phyloP scores from a whole-genome alignment of 1,284 basidiomycete species.

The Fomitiporia mediterranea region DNA sequence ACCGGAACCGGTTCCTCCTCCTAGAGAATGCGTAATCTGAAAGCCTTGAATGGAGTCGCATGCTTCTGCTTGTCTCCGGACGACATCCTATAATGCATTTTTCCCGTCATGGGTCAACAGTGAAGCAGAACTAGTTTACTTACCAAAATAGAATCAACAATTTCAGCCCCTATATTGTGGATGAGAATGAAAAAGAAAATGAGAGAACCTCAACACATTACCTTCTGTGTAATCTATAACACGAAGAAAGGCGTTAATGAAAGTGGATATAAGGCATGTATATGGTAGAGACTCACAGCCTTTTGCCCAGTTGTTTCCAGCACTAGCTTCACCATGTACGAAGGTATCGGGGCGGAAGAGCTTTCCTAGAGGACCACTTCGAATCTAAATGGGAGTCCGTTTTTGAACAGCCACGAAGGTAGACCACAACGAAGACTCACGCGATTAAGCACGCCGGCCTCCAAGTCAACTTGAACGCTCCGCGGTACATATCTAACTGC shows the following conservation, averaged over 20 bases:
- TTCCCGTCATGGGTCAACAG: not conserved
- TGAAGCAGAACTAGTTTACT: slow-evolving; percentile 20
- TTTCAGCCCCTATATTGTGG: slow-evolving; percentile 68
- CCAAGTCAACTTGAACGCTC: slow-evolving; percentile 87
- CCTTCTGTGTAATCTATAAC: slow-evolving; percentile 80
- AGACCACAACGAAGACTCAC: slow-evolving; percentile 37
- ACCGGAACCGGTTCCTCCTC: slow-evolving; percentile 90
- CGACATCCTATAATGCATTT: slow-evolving; percentile 47
- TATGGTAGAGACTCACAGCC: slow-evolving; percentile 71
- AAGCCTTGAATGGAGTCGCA: slow-evolving; percentile 93
- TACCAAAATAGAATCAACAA: slow-evolving; percentile 81
- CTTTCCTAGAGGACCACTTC: slow-evolving; percentile 61
- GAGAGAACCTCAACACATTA: slow-evolving; percentile 26
- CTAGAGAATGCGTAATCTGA: slow-evolving; percentile 89
- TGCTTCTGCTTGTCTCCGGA: slow-evolving; percentile 72
- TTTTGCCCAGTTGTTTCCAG: slow-evolving; percentile 94
- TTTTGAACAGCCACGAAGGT: not conserved
- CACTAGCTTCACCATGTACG: slow-evolving; percentile 68
- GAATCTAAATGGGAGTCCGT: slow-evolving; percentile 41
- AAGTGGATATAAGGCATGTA: not conserved
- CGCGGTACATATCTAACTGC: slow-evolving; percentile 85
- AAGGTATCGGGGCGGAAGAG: slow-evolving; percentile 91
- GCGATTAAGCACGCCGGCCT: slow-evolving; percentile 84
- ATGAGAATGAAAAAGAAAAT: not conserved
- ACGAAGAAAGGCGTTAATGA: slow-evolving; percentile 3